Evolutionary conservation across 345 rosid genomes (phyloP), one percentile per base, ranked within the genome.

Genomic region (Gossypium mustelinum): DNA sequence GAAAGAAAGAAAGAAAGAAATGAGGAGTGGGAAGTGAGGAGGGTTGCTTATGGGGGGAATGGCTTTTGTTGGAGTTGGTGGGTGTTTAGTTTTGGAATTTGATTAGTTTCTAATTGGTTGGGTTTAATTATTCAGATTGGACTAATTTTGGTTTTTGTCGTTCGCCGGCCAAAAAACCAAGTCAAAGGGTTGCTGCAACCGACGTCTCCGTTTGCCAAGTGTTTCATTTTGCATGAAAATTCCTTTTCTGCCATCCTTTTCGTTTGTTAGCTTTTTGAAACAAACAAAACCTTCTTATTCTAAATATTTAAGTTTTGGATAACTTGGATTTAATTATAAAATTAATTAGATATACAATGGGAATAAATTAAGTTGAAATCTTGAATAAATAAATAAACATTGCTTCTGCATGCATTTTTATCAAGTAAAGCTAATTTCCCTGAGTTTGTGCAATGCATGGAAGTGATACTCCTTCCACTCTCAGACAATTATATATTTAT

Each of bases 141-240:
- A 47, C 14, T 27, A 48, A 64, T 24, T 29, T 44, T 14, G 73
- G 22, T 24, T 72, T 51, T 52, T 58, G 62, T 45, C 43, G 51
- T 25, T 41, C 60, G 83, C 81, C 84, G 71, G 83, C 67, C 75
- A 44, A 50, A 67, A 27, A 25, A 22, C 58, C 11, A 73, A 59
- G 84, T 79, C 84, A 81, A 74, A 69, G 75, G 39, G 75, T 72
- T 77, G 55, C 73, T 4, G 29, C 29, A 27, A 60, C 47, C 68
- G 80, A 81, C 63, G 69, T 39, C 22, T 47, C 39, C 13, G 41
- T 10, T n/a, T 51, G 61, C 71, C 83, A 71, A 39, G 16, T 72
- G 62, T 72, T 56, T 56, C 39, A 39, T 72, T 56, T 11, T 56
- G 64, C 64, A 72, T 56, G 64, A 54, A 72, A 39, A n/a, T 29